Evolutionary conservation across 2,329 filamentous ascomycete species (phyloP), one percentile per base, ranked within the genome.

Genomic region (Tolypocladium endophyticum): DNA sequence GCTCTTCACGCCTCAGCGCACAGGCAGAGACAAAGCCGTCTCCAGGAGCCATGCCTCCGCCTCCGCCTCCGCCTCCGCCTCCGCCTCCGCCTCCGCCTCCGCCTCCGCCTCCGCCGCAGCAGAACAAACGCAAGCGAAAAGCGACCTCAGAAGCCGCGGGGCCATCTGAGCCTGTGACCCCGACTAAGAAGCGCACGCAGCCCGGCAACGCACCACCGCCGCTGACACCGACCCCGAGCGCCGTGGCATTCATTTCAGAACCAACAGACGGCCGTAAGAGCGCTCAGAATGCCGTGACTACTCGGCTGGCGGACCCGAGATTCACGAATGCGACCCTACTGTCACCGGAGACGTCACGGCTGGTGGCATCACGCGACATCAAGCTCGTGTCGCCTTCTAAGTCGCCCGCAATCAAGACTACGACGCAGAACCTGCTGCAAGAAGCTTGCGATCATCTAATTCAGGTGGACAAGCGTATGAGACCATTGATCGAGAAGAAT

Each of bases 361-460:
- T 90, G 9, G 74, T 88, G 30, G 77, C 80, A 14, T 78, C 76
- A n/a, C 76, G 79, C 53, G 47, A 76, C 68, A 62, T 80, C 68
- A 72, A 71, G 70, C 75, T 64, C 41, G 74, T 69, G 66, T 83
- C 72, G 64, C 81, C 73, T 67, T 79, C 74, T 64, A 83, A 75
- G 67, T 68, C 60, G 63, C 64, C 64, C 4, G 62, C 63, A 11
- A 58, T 43, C 7, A 66, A 58, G 20, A 81, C 81, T 1, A 89
- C 88, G n/a, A 89, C 87, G 6, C 83, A 82, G 23, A 89, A 82
- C 57, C 74, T 97, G 20, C 81, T 97, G 2, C 80, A 89, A 50
- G 82, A 91, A 67, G 93, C 91, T 4, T 84, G 87, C 63, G 83
- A 82, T 11, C 87, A 95, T 73, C 78, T 97, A 8, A 81, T 92